A percentile compares a stretch with the other conserved stretches of the same genome.
Conservation (phyloP, 192 early-diverging fungal genomes). For the Backusella parvicylindrica region DNA sequence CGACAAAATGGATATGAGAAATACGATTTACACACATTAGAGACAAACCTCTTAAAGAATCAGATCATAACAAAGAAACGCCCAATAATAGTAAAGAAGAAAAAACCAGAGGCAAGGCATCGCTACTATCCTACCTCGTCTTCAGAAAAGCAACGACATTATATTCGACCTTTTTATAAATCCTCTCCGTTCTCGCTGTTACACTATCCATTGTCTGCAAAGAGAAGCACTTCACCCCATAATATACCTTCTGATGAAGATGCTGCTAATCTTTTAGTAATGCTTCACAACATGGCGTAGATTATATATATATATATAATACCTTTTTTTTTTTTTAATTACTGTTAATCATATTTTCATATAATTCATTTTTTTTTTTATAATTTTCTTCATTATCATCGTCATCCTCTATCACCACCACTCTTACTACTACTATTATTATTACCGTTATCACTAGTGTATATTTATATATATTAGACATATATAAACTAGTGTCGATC, state of each 20-base stretch:
- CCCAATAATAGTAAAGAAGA: not conserved
- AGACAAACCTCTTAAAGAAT: not conserved
- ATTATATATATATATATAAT: too few species aligned
- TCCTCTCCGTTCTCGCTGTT: not conserved
- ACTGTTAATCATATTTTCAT: not conserved
- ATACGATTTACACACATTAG: constrained; percentile 18
- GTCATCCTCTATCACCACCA: not conserved
- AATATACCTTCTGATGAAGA: constrained; percentile 18
- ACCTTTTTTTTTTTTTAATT: not conserved
- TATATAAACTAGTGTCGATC: not conserved
- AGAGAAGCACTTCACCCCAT: constrained; percentile 17
- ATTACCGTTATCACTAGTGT: not conserved
- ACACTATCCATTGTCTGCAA: constrained; percentile 8
- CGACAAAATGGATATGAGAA: constrained; percentile 28
- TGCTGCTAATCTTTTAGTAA: constrained; percentile 28
- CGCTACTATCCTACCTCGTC: constrained; percentile 17
- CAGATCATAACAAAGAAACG: not conserved
- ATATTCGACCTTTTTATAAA: not conserved
- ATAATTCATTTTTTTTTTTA: not conserved
- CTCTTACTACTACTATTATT: not conserved
- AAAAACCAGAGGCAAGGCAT: not conserved
- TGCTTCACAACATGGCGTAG: constrained; percentile 19
- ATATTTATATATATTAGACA: not conserved
- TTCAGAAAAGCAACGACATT: not conserved
- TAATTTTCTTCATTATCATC: not conserved